Percentiles rank a stretch among this genome's conserved stretches.
Evolutionary conservation across 805 yeast genomes (phyloP).

Genomic region (Starmera pachycereana): DNA sequence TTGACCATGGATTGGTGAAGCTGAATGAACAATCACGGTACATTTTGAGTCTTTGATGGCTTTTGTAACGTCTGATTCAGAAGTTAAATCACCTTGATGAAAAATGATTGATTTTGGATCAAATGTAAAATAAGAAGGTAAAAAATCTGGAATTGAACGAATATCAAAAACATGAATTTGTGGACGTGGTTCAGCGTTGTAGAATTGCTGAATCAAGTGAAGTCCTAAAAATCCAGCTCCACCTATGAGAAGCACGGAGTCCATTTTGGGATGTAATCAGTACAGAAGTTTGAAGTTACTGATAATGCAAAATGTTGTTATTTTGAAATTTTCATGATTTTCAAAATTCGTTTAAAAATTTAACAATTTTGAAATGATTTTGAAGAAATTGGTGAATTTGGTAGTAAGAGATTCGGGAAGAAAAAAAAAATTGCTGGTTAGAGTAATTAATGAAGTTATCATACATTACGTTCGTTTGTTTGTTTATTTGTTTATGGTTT

Average conservation of each 20-base stretch:
- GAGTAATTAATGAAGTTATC: no score
- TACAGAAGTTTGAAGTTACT: no score
- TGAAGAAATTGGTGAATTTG: no score
- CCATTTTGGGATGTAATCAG: not conserved
- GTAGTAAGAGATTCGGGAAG: no score
- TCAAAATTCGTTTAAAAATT: no score
- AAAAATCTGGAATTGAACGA: constrained; percentile 69
- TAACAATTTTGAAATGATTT: no score
- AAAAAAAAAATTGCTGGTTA: no score
- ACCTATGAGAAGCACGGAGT: constrained; percentile 72
- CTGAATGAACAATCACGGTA: constrained; percentile 83
- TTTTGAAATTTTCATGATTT: no score
- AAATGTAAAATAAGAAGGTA: constrained; percentile 69
- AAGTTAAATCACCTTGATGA: constrained; percentile 80
- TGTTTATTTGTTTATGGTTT: no score
- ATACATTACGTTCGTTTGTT: no score
- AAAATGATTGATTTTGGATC: constrained; percentile 45
- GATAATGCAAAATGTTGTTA: no score
- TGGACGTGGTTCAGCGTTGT: constrained; percentile 53
- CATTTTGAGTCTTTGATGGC: constrained; percentile 56
- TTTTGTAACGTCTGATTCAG: constrained; percentile 49
- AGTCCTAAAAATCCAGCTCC: constrained; percentile 94
- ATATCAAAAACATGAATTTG: constrained; percentile 82
- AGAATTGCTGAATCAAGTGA: constrained; percentile 81
- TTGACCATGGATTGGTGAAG: constrained; percentile 91